A percentile compares a stretch with the other conserved stretches of the same genome.
phyloP scores from a whole-genome alignment of 352 stramenopile species.

The Paralagenidium karlingii region DNA sequence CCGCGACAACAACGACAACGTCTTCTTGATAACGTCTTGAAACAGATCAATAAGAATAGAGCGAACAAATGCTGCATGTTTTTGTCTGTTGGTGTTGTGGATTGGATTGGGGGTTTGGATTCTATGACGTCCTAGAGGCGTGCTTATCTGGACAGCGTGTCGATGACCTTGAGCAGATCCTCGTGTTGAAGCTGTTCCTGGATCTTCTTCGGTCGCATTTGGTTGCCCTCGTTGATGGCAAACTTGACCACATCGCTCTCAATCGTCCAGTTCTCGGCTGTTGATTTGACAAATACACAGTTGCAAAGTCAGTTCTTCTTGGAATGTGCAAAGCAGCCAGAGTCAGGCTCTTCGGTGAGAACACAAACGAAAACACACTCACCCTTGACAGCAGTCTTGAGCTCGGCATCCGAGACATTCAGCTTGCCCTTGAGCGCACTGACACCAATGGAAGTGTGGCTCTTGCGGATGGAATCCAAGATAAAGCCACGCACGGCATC shows the following conservation, averaged over 20 bases:
- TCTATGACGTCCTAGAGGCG: no score
- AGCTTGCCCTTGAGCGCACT: conserved; percentile 54
- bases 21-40: no score
- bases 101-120: no score
- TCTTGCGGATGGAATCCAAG: conserved; percentile 48
- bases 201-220: conserved; percentile 80
- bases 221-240: conserved; percentile 65
- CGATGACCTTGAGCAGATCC: conserved; percentile 78
- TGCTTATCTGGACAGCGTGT: conserved; percentile 82
- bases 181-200: conserved; percentile 81
- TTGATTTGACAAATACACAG: conserved; percentile 3
- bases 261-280: conserved; percentile 60
- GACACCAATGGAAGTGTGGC: conserved; percentile 49
- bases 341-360: conserved; percentile 7
- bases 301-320: not conserved
- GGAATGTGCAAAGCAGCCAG: not conserved
- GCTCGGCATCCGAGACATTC: conserved; percentile 51
- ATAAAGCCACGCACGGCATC: conserved; percentile 70
- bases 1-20: no score
- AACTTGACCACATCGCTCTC: conserved; percentile 39
- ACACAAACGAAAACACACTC: conserved; percentile 7
- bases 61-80: no score
- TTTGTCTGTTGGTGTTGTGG: no score
- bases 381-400: conserved; percentile 37
- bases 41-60: no score